These are phyloP conservation scores for Fusarium subglutinans DNA, from an alignment of 2,329 filamentous ascomycete genomes.

Conservation along the genomic window DNA sequence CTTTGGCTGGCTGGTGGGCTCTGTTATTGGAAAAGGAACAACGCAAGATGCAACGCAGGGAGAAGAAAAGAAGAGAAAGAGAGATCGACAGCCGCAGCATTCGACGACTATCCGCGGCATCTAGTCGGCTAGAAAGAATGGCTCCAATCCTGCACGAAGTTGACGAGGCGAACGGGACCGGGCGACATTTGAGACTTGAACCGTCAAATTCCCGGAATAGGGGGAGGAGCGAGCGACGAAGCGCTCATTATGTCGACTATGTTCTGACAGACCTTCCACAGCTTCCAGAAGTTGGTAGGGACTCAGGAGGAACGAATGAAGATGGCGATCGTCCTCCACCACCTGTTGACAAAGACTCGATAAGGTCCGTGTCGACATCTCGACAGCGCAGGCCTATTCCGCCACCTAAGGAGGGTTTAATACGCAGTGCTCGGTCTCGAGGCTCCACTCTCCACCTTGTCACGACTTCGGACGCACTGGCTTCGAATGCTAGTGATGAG, in stretches of 20 bases:
- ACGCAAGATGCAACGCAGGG: constrained; percentile 81
- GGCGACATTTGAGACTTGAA: constrained; percentile 56
- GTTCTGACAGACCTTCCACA: constrained; percentile 79
- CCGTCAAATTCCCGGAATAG: constrained; percentile 68
- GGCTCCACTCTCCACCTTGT: constrained; percentile 90
- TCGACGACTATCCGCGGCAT: constrained; percentile 86
- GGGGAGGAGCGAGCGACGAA: constrained; percentile 81
- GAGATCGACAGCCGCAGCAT: constrained; percentile 84
- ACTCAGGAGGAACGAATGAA: constrained; percentile 55
- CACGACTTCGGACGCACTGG: constrained; percentile 66
- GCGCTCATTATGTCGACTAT: constrained; percentile 70
- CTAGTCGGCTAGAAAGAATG: constrained; percentile 83
- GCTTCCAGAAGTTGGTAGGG: constrained; percentile 69
- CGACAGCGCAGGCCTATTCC: constrained; percentile 78
- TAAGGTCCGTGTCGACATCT: constrained; percentile 80
- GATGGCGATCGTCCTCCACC: constrained; percentile 67
- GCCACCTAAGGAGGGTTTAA: constrained; percentile 83
- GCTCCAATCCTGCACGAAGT: constrained; percentile 81
- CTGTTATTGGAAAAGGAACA: constrained; percentile 93
- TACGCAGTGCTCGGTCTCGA: constrained; percentile 75
- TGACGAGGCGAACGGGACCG: constrained; percentile 74
- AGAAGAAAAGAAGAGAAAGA: constrained; percentile 84
- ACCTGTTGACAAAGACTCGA: constrained; percentile 81
- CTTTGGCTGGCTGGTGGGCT: constrained; percentile 95
- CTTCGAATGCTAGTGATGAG: constrained; percentile 45